Percentiles rank a stretch among this genome's conserved stretches.
Conservation (phyloP, 768 basidiomycete genomes). For the Termitomyces bulborhizus region DNA sequence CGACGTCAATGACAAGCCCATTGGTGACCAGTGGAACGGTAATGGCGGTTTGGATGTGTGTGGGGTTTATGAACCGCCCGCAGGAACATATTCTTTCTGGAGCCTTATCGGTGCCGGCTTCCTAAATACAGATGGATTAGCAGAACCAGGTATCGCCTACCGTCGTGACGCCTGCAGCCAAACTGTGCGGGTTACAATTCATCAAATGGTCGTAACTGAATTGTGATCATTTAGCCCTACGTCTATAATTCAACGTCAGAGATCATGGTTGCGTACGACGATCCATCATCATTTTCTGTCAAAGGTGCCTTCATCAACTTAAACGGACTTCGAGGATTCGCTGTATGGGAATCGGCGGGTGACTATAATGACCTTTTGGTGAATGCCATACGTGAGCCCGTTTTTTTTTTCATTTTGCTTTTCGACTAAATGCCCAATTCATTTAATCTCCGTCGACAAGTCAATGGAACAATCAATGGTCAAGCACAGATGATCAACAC, state of each 20-base stretch:
- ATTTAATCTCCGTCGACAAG: not conserved
- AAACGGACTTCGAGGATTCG: slow-evolving; percentile 55
- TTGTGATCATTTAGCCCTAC: slow-evolving; percentile 44
- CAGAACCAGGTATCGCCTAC: slow-evolving; percentile 38
- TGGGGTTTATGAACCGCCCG: slow-evolving; percentile 44
- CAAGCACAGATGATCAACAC: not conserved
- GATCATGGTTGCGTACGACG: slow-evolving; percentile 62
- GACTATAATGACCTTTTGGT: slow-evolving; percentile 58
- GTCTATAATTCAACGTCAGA: slow-evolving; percentile 51
- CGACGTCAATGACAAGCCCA: slow-evolving; percentile 32
- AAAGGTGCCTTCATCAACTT: slow-evolving; percentile 58
- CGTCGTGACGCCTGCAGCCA: slow-evolving; percentile 63
- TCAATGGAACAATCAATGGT: slow-evolving; percentile 8
- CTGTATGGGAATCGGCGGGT: slow-evolving; percentile 68
- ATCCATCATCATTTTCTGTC: slow-evolving; percentile 49
- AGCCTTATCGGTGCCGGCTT: slow-evolving; percentile 53
- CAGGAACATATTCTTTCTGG: slow-evolving; percentile 60
- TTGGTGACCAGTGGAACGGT: slow-evolving; percentile 55
- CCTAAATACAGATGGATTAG: slow-evolving; percentile 39
- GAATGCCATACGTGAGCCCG: slow-evolving; percentile 29
- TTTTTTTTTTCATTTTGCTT: not conserved
- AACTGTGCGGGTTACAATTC: slow-evolving; percentile 42
- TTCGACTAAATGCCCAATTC: not conserved
- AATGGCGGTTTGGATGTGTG: slow-evolving; percentile 46
- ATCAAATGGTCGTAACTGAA: not conserved